A percentile compares a stretch with the other conserved stretches of the same genome.
Evolutionary conservation across 2,329 filamentous ascomycete genomes (phyloP).

Genomic region (Fusarium papillatum): DNA sequence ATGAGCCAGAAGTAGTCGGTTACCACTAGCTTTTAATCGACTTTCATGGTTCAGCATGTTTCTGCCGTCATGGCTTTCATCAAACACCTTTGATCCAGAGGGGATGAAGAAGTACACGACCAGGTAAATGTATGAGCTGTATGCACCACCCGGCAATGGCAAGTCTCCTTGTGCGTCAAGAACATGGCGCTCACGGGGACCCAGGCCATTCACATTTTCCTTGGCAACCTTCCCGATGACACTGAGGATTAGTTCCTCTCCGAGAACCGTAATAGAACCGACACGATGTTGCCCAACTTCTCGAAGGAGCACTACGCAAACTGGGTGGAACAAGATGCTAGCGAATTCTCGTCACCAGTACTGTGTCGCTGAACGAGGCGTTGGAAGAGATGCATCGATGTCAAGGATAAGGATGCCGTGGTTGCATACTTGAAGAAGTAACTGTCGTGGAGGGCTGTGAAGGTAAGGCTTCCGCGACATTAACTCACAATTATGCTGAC

Average conservation of each 20-base stretch:
- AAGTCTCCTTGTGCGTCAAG: not conserved
- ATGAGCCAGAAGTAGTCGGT: not conserved
- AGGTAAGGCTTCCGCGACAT: not conserved
- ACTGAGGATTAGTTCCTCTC: not conserved
- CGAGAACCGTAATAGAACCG: not conserved
- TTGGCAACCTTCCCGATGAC: not conserved
- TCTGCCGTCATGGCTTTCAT: too few relatives aligned
- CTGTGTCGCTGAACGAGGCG: not conserved
- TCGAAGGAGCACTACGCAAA: not conserved
- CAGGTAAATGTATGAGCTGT: too few relatives aligned
- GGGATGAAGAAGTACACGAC: too few relatives aligned
- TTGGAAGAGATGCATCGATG: not conserved
- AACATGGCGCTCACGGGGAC: slow-evolving; percentile 19
- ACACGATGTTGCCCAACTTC: not conserved
- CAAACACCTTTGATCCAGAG: too few relatives aligned
- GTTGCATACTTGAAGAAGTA: not conserved
- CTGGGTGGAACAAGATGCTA: not conserved
- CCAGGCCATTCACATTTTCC: not conserved
- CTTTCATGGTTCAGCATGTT: too few relatives aligned
- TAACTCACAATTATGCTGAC: not conserved
- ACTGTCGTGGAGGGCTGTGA: not conserved
- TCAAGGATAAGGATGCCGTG: not conserved
- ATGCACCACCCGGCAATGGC: not conserved
- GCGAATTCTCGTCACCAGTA: not conserved
- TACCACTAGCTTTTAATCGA: too few relatives aligned